Evolutionary conservation across 805 yeast genomes (phyloP), one percentile per base, ranked within the genome.

Genomic region (Wickerhamia fluorescens): DNA sequence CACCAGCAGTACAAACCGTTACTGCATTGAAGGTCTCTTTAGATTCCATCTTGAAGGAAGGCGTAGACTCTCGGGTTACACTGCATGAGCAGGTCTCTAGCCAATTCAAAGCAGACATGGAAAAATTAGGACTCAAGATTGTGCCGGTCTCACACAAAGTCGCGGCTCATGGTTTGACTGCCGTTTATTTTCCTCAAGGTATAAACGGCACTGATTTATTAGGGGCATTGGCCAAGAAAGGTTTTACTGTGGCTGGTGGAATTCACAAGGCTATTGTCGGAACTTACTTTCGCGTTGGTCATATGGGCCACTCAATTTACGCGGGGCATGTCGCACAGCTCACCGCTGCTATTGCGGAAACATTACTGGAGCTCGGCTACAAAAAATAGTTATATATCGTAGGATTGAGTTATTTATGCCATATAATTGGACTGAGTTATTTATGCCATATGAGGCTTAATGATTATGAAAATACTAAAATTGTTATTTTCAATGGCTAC

Each of bases 261-360:
- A 80, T 88, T 40, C 89, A 83, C 61, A 78, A 75, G 56, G 85
- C 76, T 14, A 75, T 86, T 45, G 78, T 75, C 26, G 71, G 81
- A 35, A 78, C 80, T 54, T 88, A 88, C 63, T 84, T 89, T 66
- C 75, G 97, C 58, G 77, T 88, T 35, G 97, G 97, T 20, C 97
- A 88, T 61, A 89, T 89, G 97, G 96, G 96, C 38, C 78, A 75
- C 35, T 71, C 87, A 26, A 56, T 63, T n/a, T 57, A 58, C 36
- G 59, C 51, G 30, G 68, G 66, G 25, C 68, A 63, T 34, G 50
- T 63, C 17, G 62, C 55, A 26, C 33, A 45, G 37, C 49, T 62
- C 25, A 34, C 51, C 14, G 42, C 35, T 10, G 63, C 67, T 11
- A 53, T 63, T 31, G 39, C 47, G 35, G 66, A 61, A 24, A 47